Percentiles rank a stretch among this genome's conserved stretches.
phyloP scores from a whole-genome alignment of 352 stramenopile genomes.

The Pythium sukuiense region DNA sequence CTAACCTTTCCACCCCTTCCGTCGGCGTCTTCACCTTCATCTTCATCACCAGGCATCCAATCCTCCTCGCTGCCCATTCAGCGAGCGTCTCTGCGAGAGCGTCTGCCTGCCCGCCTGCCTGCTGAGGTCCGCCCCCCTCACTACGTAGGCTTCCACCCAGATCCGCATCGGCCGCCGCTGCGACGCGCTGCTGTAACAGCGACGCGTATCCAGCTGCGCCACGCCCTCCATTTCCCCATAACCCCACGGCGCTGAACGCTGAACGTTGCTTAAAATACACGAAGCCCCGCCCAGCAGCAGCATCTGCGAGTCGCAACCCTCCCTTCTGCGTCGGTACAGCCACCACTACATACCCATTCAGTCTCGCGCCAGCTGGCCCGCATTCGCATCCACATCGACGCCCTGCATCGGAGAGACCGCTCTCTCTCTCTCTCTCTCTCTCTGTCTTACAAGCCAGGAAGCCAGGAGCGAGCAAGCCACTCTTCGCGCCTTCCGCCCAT shows the following conservation, averaged over 20 bases:
- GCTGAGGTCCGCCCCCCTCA: background rate
- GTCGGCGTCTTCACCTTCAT: background rate
- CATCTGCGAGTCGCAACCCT: background rate
- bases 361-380: constrained; percentile 3
- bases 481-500: background rate
- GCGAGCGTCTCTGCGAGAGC: background rate
- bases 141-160: background rate
- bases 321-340: background rate
- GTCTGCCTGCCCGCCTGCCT: background rate
- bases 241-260: too few relatives aligned
- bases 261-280: constrained; percentile 5
- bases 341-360: constrained; percentile 7
- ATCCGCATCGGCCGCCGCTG: background rate
- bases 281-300: background rate
- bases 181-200: constrained; percentile 8
- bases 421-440: too few relatives aligned
- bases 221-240: background rate
- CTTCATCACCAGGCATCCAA: background rate
- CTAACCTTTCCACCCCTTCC: background rate
- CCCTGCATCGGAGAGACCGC: background rate
- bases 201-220: constrained; percentile 5
- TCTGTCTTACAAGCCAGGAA: too few relatives aligned
- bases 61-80: too few relatives aligned
- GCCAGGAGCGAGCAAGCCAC: too few relatives aligned
- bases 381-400: too few relatives aligned